Base-by-base conservation (phyloP, 2,329 filamentous ascomycete genomes). In the Madurella fahalii region DNA sequence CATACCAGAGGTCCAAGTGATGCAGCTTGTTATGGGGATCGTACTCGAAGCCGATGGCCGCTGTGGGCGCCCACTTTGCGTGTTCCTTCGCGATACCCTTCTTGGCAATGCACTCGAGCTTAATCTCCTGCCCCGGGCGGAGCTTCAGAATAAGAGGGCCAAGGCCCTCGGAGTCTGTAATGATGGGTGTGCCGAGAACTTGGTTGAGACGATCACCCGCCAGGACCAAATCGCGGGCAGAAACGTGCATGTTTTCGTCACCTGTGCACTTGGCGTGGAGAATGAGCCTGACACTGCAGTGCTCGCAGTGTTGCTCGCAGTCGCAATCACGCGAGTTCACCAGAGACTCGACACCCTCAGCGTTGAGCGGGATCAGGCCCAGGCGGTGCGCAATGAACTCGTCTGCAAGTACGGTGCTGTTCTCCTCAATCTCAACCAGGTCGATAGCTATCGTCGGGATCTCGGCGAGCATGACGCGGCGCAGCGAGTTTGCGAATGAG, bases 1-100 rank as follows among this genome's bases (percentile, higher is more conserved):
- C 94, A 69, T 90, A 96, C 94, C 94, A 99, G 72, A 95, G 84
- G 67, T 95, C 90, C 53, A 94, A 79, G 72, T 99, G 94, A 62
- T 86, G 83, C 61, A 99, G 77, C 74, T 95, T 96, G 76, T 99
- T 99, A 72, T 95, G 89, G 57, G 94, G 94, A 70, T 99, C 94
- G 72, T 99, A 99, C 72, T 99, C 94, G 69, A 99, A 99, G 20
- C 90, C 92, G 40, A 99, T 86, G 3, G 94, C 94, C 40, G 91
- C 82, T 37, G 89, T 93, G 2, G 94, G 92, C 66, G 90, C 89
- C 94, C 94, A 99, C 73, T 99, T 99, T 9, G 94, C 90, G 72
- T 99, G 94, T 71, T 99, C 94, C 78, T 99, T 99, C 39, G 93
- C 92, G 61, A 97, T 97, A 1, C 94, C 94, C 79, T 97, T 97